Conservation (phyloP, 169 alveolate genomes). For the Plasmodium relictum region DNA sequence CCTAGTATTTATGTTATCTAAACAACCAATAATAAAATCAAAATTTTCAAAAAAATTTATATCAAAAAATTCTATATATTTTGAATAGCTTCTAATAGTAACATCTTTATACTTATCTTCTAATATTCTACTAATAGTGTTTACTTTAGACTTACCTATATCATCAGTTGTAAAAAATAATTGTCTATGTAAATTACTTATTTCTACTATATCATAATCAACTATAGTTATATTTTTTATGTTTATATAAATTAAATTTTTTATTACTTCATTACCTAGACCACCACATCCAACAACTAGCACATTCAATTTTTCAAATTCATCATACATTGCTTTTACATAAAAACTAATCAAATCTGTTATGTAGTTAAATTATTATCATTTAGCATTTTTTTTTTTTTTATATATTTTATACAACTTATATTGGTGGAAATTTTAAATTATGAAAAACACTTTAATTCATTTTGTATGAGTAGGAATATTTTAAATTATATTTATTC, state of each 20-base stretch:
- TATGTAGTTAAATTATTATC: too few species aligned
- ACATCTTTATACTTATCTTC: slow-evolving; percentile 32
- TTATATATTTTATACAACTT: too few species aligned
- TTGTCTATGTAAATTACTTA: slow-evolving; percentile 82
- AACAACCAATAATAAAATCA: slow-evolving; percentile 59
- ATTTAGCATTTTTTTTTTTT: too few species aligned
- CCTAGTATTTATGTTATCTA: slow-evolving; percentile 52
- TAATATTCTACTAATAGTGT: slow-evolving; percentile 3
- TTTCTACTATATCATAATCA: slow-evolving; percentile 79
- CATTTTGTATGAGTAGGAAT: too few species aligned
- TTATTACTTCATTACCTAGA: slow-evolving; percentile 81
- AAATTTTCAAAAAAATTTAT: slow-evolving; percentile 34
- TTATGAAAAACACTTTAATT: too few species aligned
- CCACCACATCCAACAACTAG: slow-evolving; percentile 81
- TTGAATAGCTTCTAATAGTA: slow-evolving; percentile 16
- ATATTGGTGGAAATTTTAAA: too few species aligned
- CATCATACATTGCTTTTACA: background rate
- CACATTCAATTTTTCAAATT: slow-evolving; percentile 19
- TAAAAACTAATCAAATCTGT: too few species aligned
- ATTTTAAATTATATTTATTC: too few species aligned
- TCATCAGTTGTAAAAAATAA: slow-evolving; percentile 71
- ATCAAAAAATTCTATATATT: slow-evolving; percentile 25
- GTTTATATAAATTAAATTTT: slow-evolving; percentile 64
- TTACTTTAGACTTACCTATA: slow-evolving; percentile 23
- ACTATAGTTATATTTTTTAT: slow-evolving; percentile 74